Base-by-base conservation (phyloP, 2,329 filamentous ascomycete genomes). In the Fusarium sp. region DNA sequence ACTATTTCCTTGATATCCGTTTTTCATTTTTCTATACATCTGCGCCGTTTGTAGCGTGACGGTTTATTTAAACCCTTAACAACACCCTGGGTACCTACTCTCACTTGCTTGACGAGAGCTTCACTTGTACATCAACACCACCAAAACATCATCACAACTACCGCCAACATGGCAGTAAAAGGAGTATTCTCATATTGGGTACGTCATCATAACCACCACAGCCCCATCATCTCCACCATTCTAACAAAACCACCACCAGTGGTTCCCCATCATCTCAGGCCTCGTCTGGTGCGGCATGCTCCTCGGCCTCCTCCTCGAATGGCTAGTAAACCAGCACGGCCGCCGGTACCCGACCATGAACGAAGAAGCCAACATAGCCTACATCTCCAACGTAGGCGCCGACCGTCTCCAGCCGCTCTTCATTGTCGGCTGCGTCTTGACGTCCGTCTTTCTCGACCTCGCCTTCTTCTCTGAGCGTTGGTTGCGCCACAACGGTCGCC, bases 381-480 rank as follows among this genome's bases (percentile, higher is more conserved):
- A 92, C 84, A 94, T 94, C 78, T 92, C 90, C 74, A 90, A 93
- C 82, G 85, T 92, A 14, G 91, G 90, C 70, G 89, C 89, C 24
- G 79, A 80, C 40, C 82, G 85, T 31, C 87, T 95, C 20, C 93
- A 95, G 80, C 93, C 94, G 3, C 87, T 96, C 70, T 96, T 96
- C 85, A 92, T 96, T 77, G 86, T 91, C 36, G 92, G 93, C 76
- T 91, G 89, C 77, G 85, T 87, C 62, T 84, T 94, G 38, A 95
- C 93, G 6, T 93, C 94, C 24, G 85, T 97, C 57, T 92, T 93
- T 70, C 92, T 99, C 78, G 93, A 97, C 83, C 83, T 94, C 10
- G 90, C 92, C 29, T 96, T 99, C 80, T 82, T 93, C 62, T 86
- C 92, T 16, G 96, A 98, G 84, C 91, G 95, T 70, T 96, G 92